Evolutionary conservation across 139 green algal species (phyloP), one percentile per base, ranked within the genome.

Genomic region (Auxenochlorella pyrenoidosa): DNA sequence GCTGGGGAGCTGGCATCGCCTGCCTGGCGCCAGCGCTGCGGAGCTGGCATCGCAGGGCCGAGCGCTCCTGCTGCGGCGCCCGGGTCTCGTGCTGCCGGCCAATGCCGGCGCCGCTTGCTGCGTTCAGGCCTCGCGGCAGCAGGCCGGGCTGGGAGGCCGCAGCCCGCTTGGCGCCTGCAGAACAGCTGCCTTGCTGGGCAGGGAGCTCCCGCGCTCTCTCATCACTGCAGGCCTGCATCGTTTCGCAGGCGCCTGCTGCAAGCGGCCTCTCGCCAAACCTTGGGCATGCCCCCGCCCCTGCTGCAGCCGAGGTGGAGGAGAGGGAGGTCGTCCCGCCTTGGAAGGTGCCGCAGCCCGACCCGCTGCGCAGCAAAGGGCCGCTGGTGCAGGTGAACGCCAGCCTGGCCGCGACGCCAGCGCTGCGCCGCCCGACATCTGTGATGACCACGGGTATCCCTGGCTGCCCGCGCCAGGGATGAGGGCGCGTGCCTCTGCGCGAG

Each of bases 271-370:
- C 18, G 54, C 16, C 54, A 24, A 24, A 2, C 54, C 22, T 24
- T 63, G 10, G 13, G 13, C 18, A 8, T 30, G 34, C 47, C 24
- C 38, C 26, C 1, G 47, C 2, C 22, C 21, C 5, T n/a, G 44
- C 8, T 75, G 71, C 68, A 80, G 86, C 86, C 38, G 89, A 94
- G 32, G 83, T 92, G 4, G 86, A 90, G 65, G 76, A 87, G 72
- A 79, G 83, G 34, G 87, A 91, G 85, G 47, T 88, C 36, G 79
- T 87, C 10, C 60, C 89, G 21, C 47, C 85, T 26, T 87, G 84
- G 73, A 90, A 90, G 63, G 44, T 82, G 10, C 87, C 73, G 16
- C 88, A 95, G 82, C 83, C 92, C 18, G 92, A 92, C 28, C 58
- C 85, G 13, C 66, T 92, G 71, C 83, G 91, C 3, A 47, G 85